These are phyloP conservation scores for Neurospora sp. DNA, from an alignment of 495 filamentous ascomycete genomes.

Conservation along the genomic window DNA sequence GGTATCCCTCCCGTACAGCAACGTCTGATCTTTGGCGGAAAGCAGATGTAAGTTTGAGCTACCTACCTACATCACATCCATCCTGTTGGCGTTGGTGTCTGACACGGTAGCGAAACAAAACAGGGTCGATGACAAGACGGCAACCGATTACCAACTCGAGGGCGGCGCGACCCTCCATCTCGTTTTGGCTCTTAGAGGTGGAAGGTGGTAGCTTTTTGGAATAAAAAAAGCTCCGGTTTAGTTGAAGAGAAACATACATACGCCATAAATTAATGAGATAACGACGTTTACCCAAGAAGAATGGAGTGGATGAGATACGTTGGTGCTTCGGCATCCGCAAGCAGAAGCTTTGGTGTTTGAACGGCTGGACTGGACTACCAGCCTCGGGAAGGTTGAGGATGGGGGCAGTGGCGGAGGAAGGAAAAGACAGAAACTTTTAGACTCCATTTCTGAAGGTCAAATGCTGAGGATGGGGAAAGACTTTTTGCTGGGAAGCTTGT, in stretches of 20 bases:
- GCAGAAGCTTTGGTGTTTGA: neutral
- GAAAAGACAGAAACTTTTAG: neutral
- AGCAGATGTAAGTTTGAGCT: constrained; percentile 70
- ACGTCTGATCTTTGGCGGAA: constrained; percentile 89
- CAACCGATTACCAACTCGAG: constrained; percentile 76
- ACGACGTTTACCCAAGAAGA: neutral
- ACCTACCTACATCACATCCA: neutral
- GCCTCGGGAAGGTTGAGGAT: neutral
- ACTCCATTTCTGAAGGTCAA: neutral
- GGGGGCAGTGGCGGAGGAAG: neutral
- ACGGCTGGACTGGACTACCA: neutral
- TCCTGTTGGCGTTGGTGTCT: neutral
- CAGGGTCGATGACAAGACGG: constrained; percentile 88
- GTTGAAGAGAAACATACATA: neutral
- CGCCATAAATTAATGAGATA: neutral
- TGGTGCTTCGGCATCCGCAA: neutral
- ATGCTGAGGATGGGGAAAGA: neutral
- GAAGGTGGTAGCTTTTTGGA: constrained; percentile 19
- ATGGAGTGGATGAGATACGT: neutral
- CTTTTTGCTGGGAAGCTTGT: neutral
- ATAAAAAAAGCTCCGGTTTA: neutral
- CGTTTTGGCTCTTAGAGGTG: constrained; percentile 86
- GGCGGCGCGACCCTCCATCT: constrained; percentile 91
- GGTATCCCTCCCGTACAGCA: constrained; percentile 97
- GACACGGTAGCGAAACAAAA: neutral